phyloP scores from a whole-genome alignment of 2,329 filamentous ascomycete genomes.

The Pseudodiploospora longispora region DNA sequence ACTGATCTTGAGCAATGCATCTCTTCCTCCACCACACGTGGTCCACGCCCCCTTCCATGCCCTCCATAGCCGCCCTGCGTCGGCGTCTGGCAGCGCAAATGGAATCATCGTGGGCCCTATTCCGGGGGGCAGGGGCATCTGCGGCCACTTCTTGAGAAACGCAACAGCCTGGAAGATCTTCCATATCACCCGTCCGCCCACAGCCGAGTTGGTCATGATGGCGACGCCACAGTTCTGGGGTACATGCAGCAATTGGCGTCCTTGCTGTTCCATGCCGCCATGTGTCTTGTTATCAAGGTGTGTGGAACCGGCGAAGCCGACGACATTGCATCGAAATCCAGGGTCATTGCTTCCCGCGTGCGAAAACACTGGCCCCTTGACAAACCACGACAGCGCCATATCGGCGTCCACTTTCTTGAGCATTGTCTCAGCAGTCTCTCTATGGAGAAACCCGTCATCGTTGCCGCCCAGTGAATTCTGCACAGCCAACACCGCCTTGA shows the following conservation, averaged over 20 bases:
- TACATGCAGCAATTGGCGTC: not conserved
- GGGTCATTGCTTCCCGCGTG: conserved; percentile 14
- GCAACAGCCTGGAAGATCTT: conserved; percentile 4
- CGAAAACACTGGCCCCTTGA: conserved; percentile 7
- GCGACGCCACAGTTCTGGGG: conserved; percentile 11
- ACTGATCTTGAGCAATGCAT: too few relatives aligned
- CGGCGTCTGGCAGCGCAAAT: too few relatives aligned
- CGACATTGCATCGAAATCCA: conserved; percentile 10
- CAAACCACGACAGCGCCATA: conserved; percentile 14
- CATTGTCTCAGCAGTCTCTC: conserved; percentile 11
- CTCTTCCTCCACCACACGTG: too few relatives aligned
- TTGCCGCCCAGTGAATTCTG: conserved; percentile 11
- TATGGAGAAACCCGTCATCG: conserved; percentile 8
- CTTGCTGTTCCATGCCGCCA: not conserved
- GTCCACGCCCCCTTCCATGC: too few relatives aligned
- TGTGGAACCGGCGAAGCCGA: conserved; percentile 8
- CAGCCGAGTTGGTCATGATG: conserved; percentile 14
- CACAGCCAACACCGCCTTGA: conserved; percentile 11
- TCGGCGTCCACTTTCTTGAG: conserved; percentile 8
- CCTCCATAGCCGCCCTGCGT: too few relatives aligned
- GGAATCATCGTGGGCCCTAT: too few relatives aligned
- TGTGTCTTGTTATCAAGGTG: not conserved
- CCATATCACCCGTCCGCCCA: conserved; percentile 1
- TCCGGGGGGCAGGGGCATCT: not conserved
- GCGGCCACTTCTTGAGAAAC: conserved; percentile 2